phyloP scores from a whole-genome alignment of 345 rosid species.

The Chamaenerion angustifolium region DNA sequence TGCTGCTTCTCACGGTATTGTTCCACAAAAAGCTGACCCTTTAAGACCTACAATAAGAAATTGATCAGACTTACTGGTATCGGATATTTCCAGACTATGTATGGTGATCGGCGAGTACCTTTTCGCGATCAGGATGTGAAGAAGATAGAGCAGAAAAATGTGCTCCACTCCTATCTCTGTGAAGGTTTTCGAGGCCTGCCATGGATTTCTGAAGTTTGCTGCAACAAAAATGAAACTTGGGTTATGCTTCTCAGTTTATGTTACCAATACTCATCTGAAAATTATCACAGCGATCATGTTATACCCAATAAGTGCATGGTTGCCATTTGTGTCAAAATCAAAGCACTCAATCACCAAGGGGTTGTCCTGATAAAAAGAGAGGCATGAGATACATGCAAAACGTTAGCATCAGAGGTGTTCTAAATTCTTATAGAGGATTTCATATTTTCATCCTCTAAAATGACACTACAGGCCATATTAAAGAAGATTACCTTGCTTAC shows the following conservation, averaged over 20 bases:
- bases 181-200: slow-evolving; percentile 50
- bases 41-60: slow-evolving; percentile 31
- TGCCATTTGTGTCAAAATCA: slow-evolving; percentile 66
- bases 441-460: background rate
- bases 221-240: slow-evolving; percentile 6
- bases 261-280: too few relatives aligned
- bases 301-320: slow-evolving; percentile 64
- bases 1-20: slow-evolving; percentile 47
- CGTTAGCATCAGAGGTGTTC: background rate
- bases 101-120: slow-evolving; percentile 23
- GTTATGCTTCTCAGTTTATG: background rate
- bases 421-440: background rate
- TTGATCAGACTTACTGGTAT: background rate
- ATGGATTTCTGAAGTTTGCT: slow-evolving; percentile 64
- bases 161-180: slow-evolving; percentile 28
- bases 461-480: background rate
- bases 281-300: background rate
- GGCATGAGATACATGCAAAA: background rate
- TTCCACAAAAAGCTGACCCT: slow-evolving; percentile 71
- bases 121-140: slow-evolving; percentile 27
- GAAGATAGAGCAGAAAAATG: slow-evolving; percentile 32
- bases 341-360: slow-evolving; percentile 77
- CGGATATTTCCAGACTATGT: background rate
- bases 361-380: slow-evolving; percentile 32
- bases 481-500: slow-evolving; percentile 63